Conservation (phyloP, 768 basidiomycete genomes). For the Kwoniella dejecticola region DNA sequence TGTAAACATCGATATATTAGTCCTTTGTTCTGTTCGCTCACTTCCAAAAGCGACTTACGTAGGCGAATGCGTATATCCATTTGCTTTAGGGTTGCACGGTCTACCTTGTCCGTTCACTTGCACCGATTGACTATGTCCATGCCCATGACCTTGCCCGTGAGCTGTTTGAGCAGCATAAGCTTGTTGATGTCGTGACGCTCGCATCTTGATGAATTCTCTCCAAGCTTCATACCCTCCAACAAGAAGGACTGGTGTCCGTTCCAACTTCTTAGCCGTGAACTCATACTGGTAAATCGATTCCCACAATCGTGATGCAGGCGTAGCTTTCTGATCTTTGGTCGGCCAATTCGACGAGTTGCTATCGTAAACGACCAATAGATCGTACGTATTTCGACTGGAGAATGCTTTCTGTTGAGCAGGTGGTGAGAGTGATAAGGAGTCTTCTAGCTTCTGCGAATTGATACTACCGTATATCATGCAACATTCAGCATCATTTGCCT, state of each 20-base stretch:
- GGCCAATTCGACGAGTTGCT: conserved; percentile 60
- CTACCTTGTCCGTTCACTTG: conserved; percentile 15
- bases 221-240: conserved; percentile 83
- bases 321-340: conserved; percentile 56
- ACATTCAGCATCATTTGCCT: too few relatives aligned
- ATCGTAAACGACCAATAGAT: conserved; percentile 85
- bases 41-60: background rate
- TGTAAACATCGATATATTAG: too few relatives aligned
- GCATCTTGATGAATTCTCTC: conserved; percentile 63
- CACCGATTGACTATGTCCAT: conserved; percentile 5
- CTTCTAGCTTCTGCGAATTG: conserved; percentile 68
- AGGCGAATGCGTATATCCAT: conserved; percentile 11
- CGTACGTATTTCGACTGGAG: conserved; percentile 79
- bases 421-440: conserved; percentile 71
- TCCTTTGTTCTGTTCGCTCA: too few relatives aligned
- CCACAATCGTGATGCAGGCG: conserved; percentile 65
- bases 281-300: conserved; percentile 72
- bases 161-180: conserved; percentile 30
- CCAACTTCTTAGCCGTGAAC: conserved; percentile 63
- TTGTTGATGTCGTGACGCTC: conserved; percentile 23
- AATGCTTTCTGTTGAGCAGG: conserved; percentile 73
- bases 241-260: conserved; percentile 75
- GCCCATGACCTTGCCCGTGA: conserved; percentile 7
- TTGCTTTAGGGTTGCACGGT: conserved; percentile 12
- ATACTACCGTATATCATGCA: too few relatives aligned